A percentile compares a stretch with the other conserved stretches of the same genome.
phyloP scores from a whole-genome alignment of 441 rosid genomes.

The Adansonia rubrostipa region DNA sequence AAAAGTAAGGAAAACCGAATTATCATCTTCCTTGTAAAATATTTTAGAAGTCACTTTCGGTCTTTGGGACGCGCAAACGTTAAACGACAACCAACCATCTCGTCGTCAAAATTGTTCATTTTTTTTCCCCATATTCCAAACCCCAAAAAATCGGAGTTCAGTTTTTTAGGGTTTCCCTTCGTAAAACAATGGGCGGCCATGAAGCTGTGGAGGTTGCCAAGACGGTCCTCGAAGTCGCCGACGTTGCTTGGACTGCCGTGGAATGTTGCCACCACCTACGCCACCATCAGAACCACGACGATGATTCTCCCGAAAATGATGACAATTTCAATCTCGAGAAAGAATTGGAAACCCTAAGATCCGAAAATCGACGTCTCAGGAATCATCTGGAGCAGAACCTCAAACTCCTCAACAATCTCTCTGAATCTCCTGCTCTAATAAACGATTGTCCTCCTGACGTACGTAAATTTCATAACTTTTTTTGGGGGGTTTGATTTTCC shows the following conservation, averaged over 20 bases:
- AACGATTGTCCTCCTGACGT: conserved; percentile 87
- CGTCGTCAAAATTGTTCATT: not conserved
- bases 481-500: not conserved
- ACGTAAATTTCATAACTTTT: conserved; percentile 30
- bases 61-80: conserved; percentile 33
- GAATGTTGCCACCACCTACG: conserved; percentile 65
- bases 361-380: conserved; percentile 69
- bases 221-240: conserved; percentile 91
- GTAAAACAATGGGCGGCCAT: conserved; percentile 54
- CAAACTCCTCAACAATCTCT: conserved; percentile 71
- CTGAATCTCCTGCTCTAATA: conserved; percentile 62
- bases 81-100: conserved; percentile 19
- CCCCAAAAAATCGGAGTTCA: not conserved
- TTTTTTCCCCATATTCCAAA: not conserved
- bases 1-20: too few species aligned
- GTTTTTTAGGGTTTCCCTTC: conserved; percentile 13
- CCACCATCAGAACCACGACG: conserved; percentile 34
- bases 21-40: too few species aligned
- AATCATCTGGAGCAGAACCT: conserved; percentile 69
- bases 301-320: conserved; percentile 28
- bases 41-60: not conserved
- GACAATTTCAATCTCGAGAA: conserved; percentile 35
- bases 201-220: conserved; percentile 84
- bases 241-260: conserved; percentile 86
- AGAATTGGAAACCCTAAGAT: conserved; percentile 52